These are phyloP conservation scores for Cetraspora pellucida DNA, from an alignment of 192 early-diverging fungal species.

Conservation along the genomic window DNA sequence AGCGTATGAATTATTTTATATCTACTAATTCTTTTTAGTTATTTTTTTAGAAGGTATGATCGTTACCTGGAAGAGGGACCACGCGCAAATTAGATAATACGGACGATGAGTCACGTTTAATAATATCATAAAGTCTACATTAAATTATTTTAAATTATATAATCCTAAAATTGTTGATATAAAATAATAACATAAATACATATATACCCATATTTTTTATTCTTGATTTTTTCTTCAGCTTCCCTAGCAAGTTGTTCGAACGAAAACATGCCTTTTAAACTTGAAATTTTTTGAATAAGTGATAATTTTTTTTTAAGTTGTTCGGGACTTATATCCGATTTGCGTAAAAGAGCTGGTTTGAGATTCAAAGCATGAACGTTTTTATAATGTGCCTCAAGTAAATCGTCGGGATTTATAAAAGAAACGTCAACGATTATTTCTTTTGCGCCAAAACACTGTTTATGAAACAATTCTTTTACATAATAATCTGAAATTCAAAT, in stretches of 20 bases:
- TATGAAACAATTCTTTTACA: constrained; percentile 2
- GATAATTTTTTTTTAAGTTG: not conserved
- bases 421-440: not conserved
- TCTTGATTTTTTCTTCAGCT: too few relatives aligned
- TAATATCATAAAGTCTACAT: not conserved
- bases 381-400: not conserved
- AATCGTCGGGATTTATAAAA: not conserved
- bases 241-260: too few relatives aligned
- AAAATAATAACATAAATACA: too few relatives aligned
- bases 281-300: not conserved
- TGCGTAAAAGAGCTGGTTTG: not conserved
- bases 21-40: not conserved
- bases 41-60: not conserved
- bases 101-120: not conserved
- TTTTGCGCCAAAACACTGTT: constrained; percentile 11
- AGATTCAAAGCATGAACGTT: not conserved
- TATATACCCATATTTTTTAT: too few relatives aligned
- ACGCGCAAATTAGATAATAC: not conserved
- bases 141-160: not conserved
- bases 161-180: not conserved
- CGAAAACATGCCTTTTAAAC: not conserved
- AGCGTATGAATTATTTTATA: not conserved
- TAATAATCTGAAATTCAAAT: not conserved
- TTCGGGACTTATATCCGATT: not conserved
- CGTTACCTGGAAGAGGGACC: not conserved